Conservation (phyloP, 202 grass and related monocot species). For the Carex arenaria region DNA sequence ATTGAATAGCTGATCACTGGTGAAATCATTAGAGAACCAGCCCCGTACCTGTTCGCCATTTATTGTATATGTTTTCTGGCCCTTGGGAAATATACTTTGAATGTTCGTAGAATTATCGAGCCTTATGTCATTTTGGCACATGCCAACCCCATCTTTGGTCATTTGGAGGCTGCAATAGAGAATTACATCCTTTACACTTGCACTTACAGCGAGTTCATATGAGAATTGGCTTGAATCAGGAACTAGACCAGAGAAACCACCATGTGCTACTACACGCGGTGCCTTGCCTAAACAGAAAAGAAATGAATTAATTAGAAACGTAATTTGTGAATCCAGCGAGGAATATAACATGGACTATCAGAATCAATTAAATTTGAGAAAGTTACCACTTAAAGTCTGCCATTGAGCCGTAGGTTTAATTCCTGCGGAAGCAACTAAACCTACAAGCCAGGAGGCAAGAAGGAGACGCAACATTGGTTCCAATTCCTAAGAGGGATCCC, state of each 20-base stretch:
- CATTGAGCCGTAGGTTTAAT: constrained; percentile 43
- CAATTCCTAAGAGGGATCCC: constrained; percentile 5
- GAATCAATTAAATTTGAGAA: constrained; percentile 8
- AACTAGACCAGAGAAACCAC: constrained; percentile 88
- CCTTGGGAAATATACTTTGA: constrained; percentile 46
- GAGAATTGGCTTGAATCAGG: constrained; percentile 69
- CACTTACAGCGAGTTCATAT: constrained; percentile 58
- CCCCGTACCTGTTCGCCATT: constrained; percentile 45
- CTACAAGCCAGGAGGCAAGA: constrained; percentile 48
- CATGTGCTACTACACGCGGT: constrained; percentile 65
- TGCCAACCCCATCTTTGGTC: constrained; percentile 54
- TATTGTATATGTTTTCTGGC: constrained; percentile 51
- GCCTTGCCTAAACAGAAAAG: constrained; percentile 40
- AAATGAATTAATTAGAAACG: constrained; percentile 6
- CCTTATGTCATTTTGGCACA: constrained; percentile 53
- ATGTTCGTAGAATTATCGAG: constrained; percentile 80
- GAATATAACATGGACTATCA: background rate
- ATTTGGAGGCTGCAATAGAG: constrained; percentile 71
- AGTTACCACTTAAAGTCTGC: constrained; percentile 71
- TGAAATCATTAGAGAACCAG: constrained; percentile 87
- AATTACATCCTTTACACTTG: constrained; percentile 45
- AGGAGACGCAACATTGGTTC: constrained; percentile 22
- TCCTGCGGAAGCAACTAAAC: constrained; percentile 44
- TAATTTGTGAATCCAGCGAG: constrained; percentile 1
- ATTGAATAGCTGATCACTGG: constrained; percentile 53